A percentile compares a stretch with the other conserved stretches of the same genome.
Conservation (phyloP, 108 stramenopile species). For the Bacterosira constricta region DNA sequence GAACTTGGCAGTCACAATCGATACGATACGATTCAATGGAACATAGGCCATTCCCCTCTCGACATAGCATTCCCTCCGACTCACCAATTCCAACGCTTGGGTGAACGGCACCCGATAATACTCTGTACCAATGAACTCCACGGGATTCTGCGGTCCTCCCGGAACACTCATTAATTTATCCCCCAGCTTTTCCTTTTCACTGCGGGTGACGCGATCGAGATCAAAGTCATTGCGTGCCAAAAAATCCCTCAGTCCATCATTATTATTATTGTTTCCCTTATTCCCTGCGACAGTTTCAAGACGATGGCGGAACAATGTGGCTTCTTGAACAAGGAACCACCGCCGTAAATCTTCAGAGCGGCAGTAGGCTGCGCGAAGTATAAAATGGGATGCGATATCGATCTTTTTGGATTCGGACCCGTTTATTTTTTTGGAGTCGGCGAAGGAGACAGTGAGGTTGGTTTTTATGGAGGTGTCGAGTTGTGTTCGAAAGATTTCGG, state of each 20-base stretch:
- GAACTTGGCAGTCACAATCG: slow-evolving; percentile 83
- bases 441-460: slow-evolving; percentile 27
- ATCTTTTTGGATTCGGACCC: slow-evolving; percentile 37
- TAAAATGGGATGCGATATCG: slow-evolving; percentile 95
- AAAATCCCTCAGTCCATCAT: slow-evolving; percentile 56
- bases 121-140: slow-evolving; percentile 45
- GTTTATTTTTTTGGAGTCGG: slow-evolving; percentile 7
- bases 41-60: slow-evolving; percentile 89
- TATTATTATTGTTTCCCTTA: background rate
- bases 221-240: slow-evolving; percentile 60
- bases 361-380: slow-evolving; percentile 94
- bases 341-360: slow-evolving; percentile 86
- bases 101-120: slow-evolving; percentile 94
- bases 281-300: slow-evolving; percentile 50
- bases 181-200: slow-evolving; percentile 55
- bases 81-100: slow-evolving; percentile 88
- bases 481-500: slow-evolving; percentile 43
- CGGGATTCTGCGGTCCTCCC: slow-evolving; percentile 32
- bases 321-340: slow-evolving; percentile 90
- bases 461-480: slow-evolving; percentile 39
- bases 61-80: slow-evolving; percentile 80
- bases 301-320: slow-evolving; percentile 84
- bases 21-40: slow-evolving; percentile 77
- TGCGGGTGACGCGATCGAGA: slow-evolving; percentile 60
- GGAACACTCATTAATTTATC: slow-evolving; percentile 38